A percentile compares a stretch with the other conserved stretches of the same genome.
Conservation (phyloP, 1,139 yeast species). For the Yamadazyma kanchanaburiensis region DNA sequence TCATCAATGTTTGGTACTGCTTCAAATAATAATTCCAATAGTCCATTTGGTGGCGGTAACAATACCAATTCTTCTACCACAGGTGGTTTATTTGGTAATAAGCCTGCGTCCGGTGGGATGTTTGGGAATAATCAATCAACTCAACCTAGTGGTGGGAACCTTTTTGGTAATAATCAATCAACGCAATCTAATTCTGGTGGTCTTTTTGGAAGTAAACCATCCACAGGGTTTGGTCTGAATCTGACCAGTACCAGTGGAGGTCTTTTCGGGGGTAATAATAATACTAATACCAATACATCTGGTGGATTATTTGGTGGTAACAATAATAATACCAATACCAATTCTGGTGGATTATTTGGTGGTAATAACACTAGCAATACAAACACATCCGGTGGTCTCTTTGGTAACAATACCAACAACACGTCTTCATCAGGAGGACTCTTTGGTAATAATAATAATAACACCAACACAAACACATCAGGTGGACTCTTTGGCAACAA, state of each 20-base stretch:
- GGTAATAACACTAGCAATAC: conserved; percentile 6
- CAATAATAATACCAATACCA: neutral
- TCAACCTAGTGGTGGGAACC: conserved; percentile 5
- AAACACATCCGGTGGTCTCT: conserved; percentile 6
- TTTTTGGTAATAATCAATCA: neutral
- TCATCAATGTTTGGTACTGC: conserved; percentile 7
- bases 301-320: conserved; percentile 14
- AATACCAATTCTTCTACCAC: conserved; percentile 3
- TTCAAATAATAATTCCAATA: conserved; percentile 2
- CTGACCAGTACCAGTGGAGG: conserved; percentile 3
- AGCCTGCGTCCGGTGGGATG: conserved; percentile 5
- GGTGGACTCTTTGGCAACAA: conserved; percentile 10
- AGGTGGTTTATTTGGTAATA: conserved; percentile 21
- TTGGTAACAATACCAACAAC: conserved; percentile 10
- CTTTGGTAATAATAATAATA: conserved; percentile 4
- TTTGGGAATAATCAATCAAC: neutral
- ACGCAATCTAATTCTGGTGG: conserved; percentile 6
- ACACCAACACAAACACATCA: conserved; percentile 3
- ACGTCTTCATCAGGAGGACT: conserved; percentile 12
- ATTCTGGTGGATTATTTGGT: conserved; percentile 7
- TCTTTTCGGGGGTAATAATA: conserved; percentile 6
- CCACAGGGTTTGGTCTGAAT: conserved; percentile 1
- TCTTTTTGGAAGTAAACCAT: neutral
- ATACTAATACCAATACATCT: conserved; percentile 5
- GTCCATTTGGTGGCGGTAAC: conserved; percentile 7